Evolutionary conservation across 2,329 filamentous ascomycete genomes (phyloP), one percentile per base, ranked within the genome.

Genomic region (Hymenoscyphus salicellus): DNA sequence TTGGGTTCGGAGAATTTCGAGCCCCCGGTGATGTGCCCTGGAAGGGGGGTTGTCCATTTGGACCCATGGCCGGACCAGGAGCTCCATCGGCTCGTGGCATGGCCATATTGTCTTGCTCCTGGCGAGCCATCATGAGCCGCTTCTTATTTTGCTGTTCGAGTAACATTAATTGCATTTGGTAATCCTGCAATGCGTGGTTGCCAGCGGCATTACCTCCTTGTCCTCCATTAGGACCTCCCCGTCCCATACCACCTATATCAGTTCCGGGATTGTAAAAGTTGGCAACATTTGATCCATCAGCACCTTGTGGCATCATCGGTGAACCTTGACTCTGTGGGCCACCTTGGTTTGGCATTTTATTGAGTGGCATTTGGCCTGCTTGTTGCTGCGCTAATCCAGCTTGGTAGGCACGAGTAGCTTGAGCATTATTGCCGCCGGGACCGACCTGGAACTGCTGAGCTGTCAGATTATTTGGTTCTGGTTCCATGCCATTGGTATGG

Each of bases 141-240:
- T 93, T 93, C 82, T 93, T 94, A 72, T 94, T 94, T 78, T 94
- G 90, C 77, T 93, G 91, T 78, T 94, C 91, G 17, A 94, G 83
- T 59, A 93, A 79, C 91, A 93, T 94, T 75, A 94, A 79, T 76
- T 94, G 91, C 90, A 93, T 93, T 79, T 94, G 91, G 73, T 94
- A 94, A 76, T 95, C 91, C 77, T 93, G 90, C 56, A 94, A 82
- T 26, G 91, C 91, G 75, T 93, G 90, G 75, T 92, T 94, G 77
- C 72, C 72, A 33, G 67, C 70, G 5, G 61, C 66, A 49, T 78
- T 74, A 59, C 75, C 77, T n/a, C 46, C 60, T 66, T 69, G 69
- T 64, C 77, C 81, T 62, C 80, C 84, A 55, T 78, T 82, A 23
- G 83, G 82, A 30, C 75, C 77, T 43, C 52, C 60, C 65, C 68